Percentiles rank a stretch among this genome's conserved stretches.
Evolutionary conservation across 148 eudicot genomes (phyloP).

Genomic region (Silene conica): DNA sequence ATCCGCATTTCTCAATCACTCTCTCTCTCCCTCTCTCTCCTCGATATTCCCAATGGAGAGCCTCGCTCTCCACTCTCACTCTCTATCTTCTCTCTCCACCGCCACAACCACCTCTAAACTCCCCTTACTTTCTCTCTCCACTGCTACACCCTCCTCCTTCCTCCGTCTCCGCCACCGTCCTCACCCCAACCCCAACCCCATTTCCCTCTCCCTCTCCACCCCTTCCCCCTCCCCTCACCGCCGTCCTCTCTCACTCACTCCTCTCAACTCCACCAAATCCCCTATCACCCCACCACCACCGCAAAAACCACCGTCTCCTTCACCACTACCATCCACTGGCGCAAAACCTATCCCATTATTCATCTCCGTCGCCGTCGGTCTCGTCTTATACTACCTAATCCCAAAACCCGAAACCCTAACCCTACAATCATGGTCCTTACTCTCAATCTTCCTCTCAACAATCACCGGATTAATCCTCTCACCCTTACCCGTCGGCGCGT

Average conservation of each 20-base stretch:
- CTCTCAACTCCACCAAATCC: slow-evolving; percentile 27
- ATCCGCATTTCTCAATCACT: no score
- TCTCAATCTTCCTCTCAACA: slow-evolving; percentile 72
- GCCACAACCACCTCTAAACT: slow-evolving; percentile 14
- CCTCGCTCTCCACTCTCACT: slow-evolving; percentile 22
- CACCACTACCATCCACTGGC: slow-evolving; percentile 25
- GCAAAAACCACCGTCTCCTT: neutral
- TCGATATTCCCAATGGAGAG: slow-evolving; percentile 33
- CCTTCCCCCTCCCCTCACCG: slow-evolving; percentile 12
- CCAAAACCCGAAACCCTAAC: slow-evolving; percentile 59
- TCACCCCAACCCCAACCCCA: neutral
- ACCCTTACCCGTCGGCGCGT: slow-evolving; percentile 85
- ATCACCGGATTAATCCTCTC: slow-evolving; percentile 76
- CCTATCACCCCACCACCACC: slow-evolving; percentile 16
- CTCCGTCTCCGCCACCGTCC: slow-evolving; percentile 4
- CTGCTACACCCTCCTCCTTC: neutral
- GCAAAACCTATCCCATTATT: slow-evolving; percentile 56
- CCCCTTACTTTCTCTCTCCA: slow-evolving; percentile 16
- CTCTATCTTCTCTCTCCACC: slow-evolving; percentile 26
- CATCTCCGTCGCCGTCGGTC: slow-evolving; percentile 58
- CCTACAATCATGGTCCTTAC: slow-evolving; percentile 77
- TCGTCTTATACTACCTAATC: slow-evolving; percentile 47
- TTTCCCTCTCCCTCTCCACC: slow-evolving; percentile 6
- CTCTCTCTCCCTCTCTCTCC: neutral
- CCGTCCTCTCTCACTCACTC: slow-evolving; percentile 23